phyloP scores from a whole-genome alignment of 306 rosid species.

The Cucurbita pepo region DNA sequence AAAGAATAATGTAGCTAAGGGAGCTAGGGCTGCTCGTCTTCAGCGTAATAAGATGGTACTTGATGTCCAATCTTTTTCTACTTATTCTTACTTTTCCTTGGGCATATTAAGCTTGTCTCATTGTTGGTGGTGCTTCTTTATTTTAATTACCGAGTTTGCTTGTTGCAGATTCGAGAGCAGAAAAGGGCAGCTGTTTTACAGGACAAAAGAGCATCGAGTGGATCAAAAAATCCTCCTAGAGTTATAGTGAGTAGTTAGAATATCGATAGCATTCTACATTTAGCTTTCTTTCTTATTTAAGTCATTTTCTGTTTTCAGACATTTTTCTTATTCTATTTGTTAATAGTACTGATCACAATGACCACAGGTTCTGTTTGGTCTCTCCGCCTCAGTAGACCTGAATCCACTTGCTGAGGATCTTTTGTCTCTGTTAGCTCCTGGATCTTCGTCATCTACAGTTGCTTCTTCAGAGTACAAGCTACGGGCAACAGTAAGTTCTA shows the following conservation, averaged over 20 bases:
- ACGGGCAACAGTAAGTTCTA: conserved; percentile 38
- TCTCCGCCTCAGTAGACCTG: conserved; percentile 45
- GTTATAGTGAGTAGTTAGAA: conserved; percentile 44
- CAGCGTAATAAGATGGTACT: conserved; percentile 75
- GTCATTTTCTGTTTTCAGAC: not conserved
- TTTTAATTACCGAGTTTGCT: not conserved
- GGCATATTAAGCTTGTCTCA: not conserved
- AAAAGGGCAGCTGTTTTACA: conserved; percentile 59
- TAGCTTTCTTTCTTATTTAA: not conserved
- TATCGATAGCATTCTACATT: not conserved
- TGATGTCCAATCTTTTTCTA: not conserved
- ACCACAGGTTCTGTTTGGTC: conserved; percentile 70
- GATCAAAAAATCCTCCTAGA: conserved; percentile 78
- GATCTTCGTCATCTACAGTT: conserved; percentile 30
- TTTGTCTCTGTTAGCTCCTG: conserved; percentile 34
- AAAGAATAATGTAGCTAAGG: conserved; percentile 46
- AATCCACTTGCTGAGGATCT: conserved; percentile 51
- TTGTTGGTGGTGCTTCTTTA: not conserved
- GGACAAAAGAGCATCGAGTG: conserved; percentile 66
- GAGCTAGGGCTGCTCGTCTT: conserved; percentile 64
- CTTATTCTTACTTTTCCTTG: not conserved
- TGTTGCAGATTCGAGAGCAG: conserved; percentile 58
- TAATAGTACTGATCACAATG: not conserved
- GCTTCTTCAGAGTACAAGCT: conserved; percentile 71
- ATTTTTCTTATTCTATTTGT: not conserved